Evolutionary conservation across 1,284 basidiomycete species (phyloP).

Genomic region (Malassezia equina): DNA sequence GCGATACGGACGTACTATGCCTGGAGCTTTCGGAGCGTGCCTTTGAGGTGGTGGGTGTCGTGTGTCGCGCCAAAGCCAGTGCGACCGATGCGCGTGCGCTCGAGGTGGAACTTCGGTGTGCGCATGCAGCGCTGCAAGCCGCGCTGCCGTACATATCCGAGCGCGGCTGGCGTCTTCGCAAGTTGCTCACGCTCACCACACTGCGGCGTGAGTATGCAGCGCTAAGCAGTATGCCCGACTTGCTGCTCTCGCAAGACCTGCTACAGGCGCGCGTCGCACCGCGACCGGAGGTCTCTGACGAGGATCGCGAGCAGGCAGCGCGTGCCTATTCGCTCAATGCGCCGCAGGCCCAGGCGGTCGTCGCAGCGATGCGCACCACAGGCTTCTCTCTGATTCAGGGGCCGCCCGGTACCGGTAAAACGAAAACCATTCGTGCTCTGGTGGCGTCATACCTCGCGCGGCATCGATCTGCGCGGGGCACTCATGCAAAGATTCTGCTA

Average conservation of each 20-base stretch:
- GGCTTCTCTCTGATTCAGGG: slow-evolving; percentile 94
- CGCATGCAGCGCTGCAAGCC: slow-evolving; percentile 15
- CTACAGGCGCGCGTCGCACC: slow-evolving; percentile 58
- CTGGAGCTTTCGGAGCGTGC: not conserved
- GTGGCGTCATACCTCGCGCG: slow-evolving; percentile 67
- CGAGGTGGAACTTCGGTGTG: not conserved
- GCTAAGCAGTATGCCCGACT: slow-evolving; percentile 69
- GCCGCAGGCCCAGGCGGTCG: slow-evolving; percentile 83
- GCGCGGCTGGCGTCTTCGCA: slow-evolving; percentile 63
- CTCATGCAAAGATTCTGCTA: slow-evolving; percentile 62
- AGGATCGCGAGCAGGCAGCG: slow-evolving; percentile 58
- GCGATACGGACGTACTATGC: slow-evolving; percentile 12
- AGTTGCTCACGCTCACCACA: slow-evolving; percentile 80
- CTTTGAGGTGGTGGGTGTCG: not conserved
- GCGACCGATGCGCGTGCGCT: not conserved
- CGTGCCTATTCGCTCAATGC: slow-evolving; percentile 69
- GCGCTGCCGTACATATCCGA: not conserved
- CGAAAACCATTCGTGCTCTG: slow-evolving; percentile 92
- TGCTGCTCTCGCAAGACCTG: slow-evolving; percentile 65
- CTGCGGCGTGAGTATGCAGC: slow-evolving; percentile 85
- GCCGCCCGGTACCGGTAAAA: slow-evolving; percentile 96
- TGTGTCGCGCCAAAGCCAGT: not conserved
- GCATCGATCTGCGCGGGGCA: slow-evolving; percentile 20
- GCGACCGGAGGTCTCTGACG: slow-evolving; percentile 52
- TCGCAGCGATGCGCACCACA: slow-evolving; percentile 60